Evolutionary conservation across 2,329 filamentous ascomycete genomes (phyloP).

Genomic region (Onygena corvina): DNA sequence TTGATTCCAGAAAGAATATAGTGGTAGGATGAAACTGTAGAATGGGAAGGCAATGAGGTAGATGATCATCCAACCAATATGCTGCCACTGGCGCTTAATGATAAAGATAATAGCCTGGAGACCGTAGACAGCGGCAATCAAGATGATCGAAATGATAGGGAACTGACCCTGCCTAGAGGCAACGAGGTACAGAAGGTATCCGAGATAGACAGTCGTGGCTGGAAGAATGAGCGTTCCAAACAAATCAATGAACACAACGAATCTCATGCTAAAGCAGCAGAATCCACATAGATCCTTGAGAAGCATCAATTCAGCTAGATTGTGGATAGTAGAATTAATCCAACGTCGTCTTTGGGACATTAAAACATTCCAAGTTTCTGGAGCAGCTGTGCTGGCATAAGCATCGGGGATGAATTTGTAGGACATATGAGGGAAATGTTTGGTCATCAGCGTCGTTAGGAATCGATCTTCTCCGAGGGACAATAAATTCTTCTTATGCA

Average conservation of each 20-base stretch:
- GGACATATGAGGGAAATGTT: slow-evolving; percentile 88
- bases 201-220: slow-evolving; percentile 75
- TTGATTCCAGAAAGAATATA: slow-evolving; percentile 99
- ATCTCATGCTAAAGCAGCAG: slow-evolving; percentile 97
- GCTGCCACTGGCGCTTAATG: slow-evolving; percentile 93
- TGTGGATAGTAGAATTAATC: slow-evolving; percentile 99
- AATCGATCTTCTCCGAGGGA: slow-evolving; percentile 95
- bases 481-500: slow-evolving; percentile 88
- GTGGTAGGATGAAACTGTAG: slow-evolving; percentile 76
- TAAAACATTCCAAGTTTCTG: slow-evolving; percentile 85
- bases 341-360: slow-evolving; percentile 96
- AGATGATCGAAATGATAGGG: slow-evolving; percentile 74
- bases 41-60: slow-evolving; percentile 93
- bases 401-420: slow-evolving; percentile 95
- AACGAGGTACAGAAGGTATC: slow-evolving; percentile 72
- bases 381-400: slow-evolving; percentile 84
- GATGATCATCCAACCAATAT: slow-evolving; percentile 98
- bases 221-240: slow-evolving; percentile 86
- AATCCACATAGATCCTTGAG: slow-evolving; percentile 94
- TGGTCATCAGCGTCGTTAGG: slow-evolving; percentile 94
- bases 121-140: slow-evolving; percentile 86
- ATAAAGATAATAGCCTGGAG: slow-evolving; percentile 94
- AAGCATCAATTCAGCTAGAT: slow-evolving; percentile 78
- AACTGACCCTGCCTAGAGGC: slow-evolving; percentile 59
- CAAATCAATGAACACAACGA: slow-evolving; percentile 88